These are phyloP conservation scores for Boletus calvinii DNA, from an alignment of 1,284 basidiomycete genomes.

Conservation along the genomic window DNA sequence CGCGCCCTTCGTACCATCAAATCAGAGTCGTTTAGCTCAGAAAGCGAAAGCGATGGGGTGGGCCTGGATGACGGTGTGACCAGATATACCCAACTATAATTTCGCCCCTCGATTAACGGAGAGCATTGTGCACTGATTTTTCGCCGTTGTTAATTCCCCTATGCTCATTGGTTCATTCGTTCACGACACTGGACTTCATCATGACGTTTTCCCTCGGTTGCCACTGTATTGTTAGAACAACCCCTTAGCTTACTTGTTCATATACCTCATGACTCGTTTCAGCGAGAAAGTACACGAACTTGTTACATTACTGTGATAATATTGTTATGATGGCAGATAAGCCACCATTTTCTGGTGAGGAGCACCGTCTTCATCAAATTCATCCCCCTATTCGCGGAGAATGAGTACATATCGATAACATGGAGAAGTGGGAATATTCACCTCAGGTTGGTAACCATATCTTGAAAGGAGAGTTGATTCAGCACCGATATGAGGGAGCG, in stretches of 20 bases:
- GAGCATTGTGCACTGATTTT: conserved; percentile 1
- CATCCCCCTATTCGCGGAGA: conserved; percentile 51
- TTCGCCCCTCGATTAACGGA: conserved; percentile 4
- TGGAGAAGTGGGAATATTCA: conserved; percentile 18
- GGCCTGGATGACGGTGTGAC: conserved; percentile 46
- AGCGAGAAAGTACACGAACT: conserved; percentile 21
- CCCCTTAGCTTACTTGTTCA: conserved; percentile 33
- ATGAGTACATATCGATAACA: conserved; percentile 21
- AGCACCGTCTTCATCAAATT: conserved; percentile 79
- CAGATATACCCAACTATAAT: conserved; percentile 33
- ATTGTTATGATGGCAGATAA: conserved; percentile 43
- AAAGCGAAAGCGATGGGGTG: conserved; percentile 65
- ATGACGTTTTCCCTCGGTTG: conserved; percentile 20
- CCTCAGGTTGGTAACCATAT: conserved; percentile 69
- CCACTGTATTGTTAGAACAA: conserved; percentile 43
- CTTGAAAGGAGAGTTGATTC: conserved; percentile 38
- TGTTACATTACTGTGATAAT: conserved; percentile 28
- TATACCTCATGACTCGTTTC: conserved; percentile 32
- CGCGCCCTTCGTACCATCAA: conserved; percentile 54
- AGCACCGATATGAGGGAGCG: conserved; percentile 7
- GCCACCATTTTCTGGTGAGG: conserved; percentile 77
- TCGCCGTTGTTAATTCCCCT: conserved; percentile 10
- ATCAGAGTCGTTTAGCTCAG: conserved; percentile 51
- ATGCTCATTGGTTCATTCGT: conserved; percentile 22
- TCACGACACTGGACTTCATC: conserved; percentile 37